phyloP scores from a whole-genome alignment of 108 stramenopile species.

The Heterococcus sp. region DNA sequence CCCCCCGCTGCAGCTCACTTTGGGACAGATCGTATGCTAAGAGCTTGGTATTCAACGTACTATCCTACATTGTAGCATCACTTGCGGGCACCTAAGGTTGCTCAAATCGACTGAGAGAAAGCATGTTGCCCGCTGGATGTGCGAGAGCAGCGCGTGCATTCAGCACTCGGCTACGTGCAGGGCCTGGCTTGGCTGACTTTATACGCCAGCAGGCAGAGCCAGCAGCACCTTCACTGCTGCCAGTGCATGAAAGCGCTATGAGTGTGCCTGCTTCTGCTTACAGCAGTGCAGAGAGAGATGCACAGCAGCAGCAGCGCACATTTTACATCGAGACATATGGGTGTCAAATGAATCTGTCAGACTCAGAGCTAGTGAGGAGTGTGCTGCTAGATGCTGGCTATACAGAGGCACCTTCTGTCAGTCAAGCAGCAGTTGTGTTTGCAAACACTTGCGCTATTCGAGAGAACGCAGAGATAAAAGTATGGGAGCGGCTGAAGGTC shows the following conservation, averaged over 20 bases:
- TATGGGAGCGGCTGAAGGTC: constrained; percentile 78
- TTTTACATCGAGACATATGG: constrained; percentile 98
- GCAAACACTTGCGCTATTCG: constrained; percentile 98
- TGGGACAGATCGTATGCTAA: too few relatives aligned
- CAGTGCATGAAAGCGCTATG: not conserved
- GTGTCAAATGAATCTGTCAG: constrained; percentile 98
- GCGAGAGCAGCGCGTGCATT: too few relatives aligned
- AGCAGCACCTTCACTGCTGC: not conserved
- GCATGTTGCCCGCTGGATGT: too few relatives aligned
- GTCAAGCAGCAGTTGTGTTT: constrained; percentile 74
- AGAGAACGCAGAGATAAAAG: constrained; percentile 94
- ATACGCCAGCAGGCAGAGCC: not conserved
- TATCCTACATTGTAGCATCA: too few relatives aligned
- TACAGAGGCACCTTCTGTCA: constrained; percentile 47
- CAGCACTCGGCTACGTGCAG: too few relatives aligned
- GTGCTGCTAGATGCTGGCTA: constrained; percentile 36
- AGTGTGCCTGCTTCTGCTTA: not conserved
- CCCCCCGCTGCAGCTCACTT: too few relatives aligned
- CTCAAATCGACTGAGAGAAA: too few relatives aligned
- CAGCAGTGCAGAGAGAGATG: not conserved
- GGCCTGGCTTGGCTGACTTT: not conserved
- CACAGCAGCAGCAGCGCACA: constrained; percentile 1
- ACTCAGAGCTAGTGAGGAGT: constrained; percentile 86
- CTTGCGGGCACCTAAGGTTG: too few relatives aligned
- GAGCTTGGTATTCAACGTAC: too few relatives aligned